phyloP scores from a whole-genome alignment of 305 asterid genomes.

The Striga hermonthica region DNA sequence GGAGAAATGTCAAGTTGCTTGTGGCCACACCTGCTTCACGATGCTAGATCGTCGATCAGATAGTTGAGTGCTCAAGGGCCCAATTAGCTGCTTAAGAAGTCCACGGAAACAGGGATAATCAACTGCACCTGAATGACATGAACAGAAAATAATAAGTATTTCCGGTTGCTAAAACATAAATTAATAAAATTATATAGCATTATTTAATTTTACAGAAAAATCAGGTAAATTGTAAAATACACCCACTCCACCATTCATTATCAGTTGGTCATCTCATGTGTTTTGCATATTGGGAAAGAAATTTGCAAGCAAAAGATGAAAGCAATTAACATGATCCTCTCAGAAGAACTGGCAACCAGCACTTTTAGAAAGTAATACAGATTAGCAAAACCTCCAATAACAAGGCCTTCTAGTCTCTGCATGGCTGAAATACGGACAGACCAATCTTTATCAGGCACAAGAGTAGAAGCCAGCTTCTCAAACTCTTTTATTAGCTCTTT shows the following conservation, averaged over 20 bases:
- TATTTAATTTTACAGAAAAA: slow-evolving; percentile 16
- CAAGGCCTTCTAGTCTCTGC: slow-evolving; percentile 96
- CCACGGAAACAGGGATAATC: slow-evolving; percentile 94
- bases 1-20: slow-evolving; percentile 24
- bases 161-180: slow-evolving; percentile 5
- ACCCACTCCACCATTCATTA: neutral
- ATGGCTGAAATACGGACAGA: slow-evolving; percentile 90
- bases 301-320: slow-evolving; percentile 6
- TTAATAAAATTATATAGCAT: slow-evolving; percentile 8
- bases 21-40: slow-evolving; percentile 80
- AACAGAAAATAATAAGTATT: slow-evolving; percentile 26
- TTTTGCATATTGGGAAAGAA: slow-evolving; percentile 14
- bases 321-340: slow-evolving; percentile 17
- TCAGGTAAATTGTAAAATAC: slow-evolving; percentile 9
- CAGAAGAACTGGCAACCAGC: slow-evolving; percentile 23
- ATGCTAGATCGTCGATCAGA: slow-evolving; percentile 98
- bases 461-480: slow-evolving; percentile 88
- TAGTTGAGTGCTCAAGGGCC: slow-evolving; percentile 86
- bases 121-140: slow-evolving; percentile 64
- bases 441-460: slow-evolving; percentile 99
- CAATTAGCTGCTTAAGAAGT: slow-evolving; percentile 87
- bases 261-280: slow-evolving; percentile 24
- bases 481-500: slow-evolving; percentile 93
- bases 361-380: slow-evolving; percentile 3
- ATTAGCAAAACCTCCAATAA: slow-evolving; percentile 70